Base-by-base conservation (phyloP, 2,329 filamentous ascomycete species). In the Emergomyces orientalis region DNA sequence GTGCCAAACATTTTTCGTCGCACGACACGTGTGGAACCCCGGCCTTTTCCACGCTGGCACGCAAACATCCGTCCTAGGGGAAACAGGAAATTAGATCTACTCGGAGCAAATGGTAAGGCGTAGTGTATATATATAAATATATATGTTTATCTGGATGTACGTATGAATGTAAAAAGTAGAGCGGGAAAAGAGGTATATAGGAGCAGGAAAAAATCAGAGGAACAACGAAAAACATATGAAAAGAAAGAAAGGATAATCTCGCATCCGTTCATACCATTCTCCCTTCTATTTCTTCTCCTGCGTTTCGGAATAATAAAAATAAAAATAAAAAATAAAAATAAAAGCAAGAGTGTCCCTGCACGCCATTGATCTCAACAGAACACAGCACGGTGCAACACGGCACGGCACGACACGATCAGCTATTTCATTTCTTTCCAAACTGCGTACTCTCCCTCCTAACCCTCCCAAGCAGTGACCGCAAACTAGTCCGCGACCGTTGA, bases 401-500 rank as follows among this genome's bases (percentile, higher is more conserved):
- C 19, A 49, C 22, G 3, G 9, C 22, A 49, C 9, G n/a, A 25
- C 22, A 27, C 9, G 45, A 27, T 27, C 25, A 13, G 22, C 43
- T 9, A 49, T 27, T 22, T 59, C 2, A 45, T 22, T 59, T 59
- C 14, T 59, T 43, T 17, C 56, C 39, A 25, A 59, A 45, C 11
- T 59, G 39, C 9, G 25, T 30, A n/a, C 56, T 59, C 56, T 59
- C 56, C 39, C 56, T 59, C 25, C 56, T 59, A 9, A 59, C 56
- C 37, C 56, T 39, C 13, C 56, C 56, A 34, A 59, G 56, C 14
- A 59, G n/a, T 19, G 56, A 59, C 7, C 56, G 56, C 19, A 59
- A 25, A 8, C 56, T 13, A n/a, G 13, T 59, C 25, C 56, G 56
- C 11, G 56, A 59, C 39, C 41, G 41, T 39, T 59, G 37, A 25